Evolutionary conservation across 2,329 filamentous ascomycete species (phyloP), one percentile per base, ranked within the genome.

Genomic region (Penicillium sumatraense): DNA sequence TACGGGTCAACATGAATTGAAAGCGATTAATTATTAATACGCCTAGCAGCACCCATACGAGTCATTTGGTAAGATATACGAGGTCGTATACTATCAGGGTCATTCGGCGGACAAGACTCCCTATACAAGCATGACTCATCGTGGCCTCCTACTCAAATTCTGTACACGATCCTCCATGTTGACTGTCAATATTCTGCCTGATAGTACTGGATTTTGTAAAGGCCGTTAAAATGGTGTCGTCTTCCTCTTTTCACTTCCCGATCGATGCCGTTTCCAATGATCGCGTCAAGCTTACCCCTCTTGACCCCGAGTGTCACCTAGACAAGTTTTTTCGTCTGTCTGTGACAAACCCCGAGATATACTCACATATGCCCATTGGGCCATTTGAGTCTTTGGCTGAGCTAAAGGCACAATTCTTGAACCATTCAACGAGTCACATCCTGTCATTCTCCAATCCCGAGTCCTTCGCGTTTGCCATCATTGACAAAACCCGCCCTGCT

Each of bases 241-340:
- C 13, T 1, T 60, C 56, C 2, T 2, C 21, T 11, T 63, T 63
- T 23, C 53, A 20, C 2, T 62, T 61, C 27, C 24, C 54, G 7
- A 44, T 56, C 10, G 24, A 27, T 2, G 38, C 48, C 1, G 14
- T 36, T 10, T 59, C 58, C 44, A 64, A 64, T 24, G 45, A 60
- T 3, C 60, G 63, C 3, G 35, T 64, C 8, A 67, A 67, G 31
- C 60, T 67, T 11, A 42, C 56, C 18, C 60, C 63, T 0, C 59
- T 66, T 33, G 51, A 64, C 14, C 62, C 56, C n/a, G 48, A 56
- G 6, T 40, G 42, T 5, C 61, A 64, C 27, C 49, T 45, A 10
- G 29, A 49, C 1, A 54, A 55, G 1, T 63, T 63, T 45, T 61
- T 57, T 42, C 50, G 29, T 7, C 42, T 51, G 9, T 62, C 59